These are phyloP conservation scores for Madurella mycetomatis DNA, from an alignment of 2,329 filamentous ascomycete genomes.

Conservation along the genomic window DNA sequence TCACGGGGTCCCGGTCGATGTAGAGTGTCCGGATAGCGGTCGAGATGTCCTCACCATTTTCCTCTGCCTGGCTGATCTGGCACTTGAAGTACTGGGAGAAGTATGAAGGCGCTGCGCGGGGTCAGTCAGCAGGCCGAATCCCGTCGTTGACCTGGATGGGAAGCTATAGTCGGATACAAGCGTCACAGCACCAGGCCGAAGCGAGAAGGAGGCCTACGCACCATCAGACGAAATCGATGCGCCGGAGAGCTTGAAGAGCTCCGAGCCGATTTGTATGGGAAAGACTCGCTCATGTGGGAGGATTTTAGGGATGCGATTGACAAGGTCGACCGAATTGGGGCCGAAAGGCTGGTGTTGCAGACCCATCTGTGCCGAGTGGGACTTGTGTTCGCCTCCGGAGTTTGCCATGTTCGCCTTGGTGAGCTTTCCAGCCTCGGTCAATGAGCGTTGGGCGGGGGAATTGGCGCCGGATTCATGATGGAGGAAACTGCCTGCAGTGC, in stretches of 20 bases:
- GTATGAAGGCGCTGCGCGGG: conserved; percentile 76
- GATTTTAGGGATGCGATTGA: conserved; percentile 46
- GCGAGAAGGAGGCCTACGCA: conserved; percentile 36
- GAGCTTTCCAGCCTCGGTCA: too few species aligned
- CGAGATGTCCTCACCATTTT: conserved; percentile 50
- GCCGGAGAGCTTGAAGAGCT: conserved; percentile 68
- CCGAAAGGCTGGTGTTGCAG: conserved; percentile 1
- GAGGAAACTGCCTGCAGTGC: too few species aligned
- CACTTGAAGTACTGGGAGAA: conserved; percentile 92
- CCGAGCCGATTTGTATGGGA: conserved; percentile 67
- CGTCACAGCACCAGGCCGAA: too few species aligned
- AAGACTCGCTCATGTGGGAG: conserved; percentile 70
- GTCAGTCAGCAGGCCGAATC: not conserved
- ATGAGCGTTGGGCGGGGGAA: too few species aligned
- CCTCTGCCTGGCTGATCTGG: conserved; percentile 64
- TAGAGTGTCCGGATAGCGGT: conserved; percentile 71
- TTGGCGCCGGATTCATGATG: too few species aligned
- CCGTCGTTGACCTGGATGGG: too few species aligned
- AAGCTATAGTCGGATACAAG: too few species aligned
- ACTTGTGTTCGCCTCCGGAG: not conserved
- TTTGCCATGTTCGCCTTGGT: conserved; percentile 2
- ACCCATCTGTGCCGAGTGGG: not conserved
- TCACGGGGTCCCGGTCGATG: conserved; percentile 87
- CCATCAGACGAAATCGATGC: conserved; percentile 70
- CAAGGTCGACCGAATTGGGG: conserved; percentile 2